Base-by-base conservation (phyloP, 2,329 filamentous ascomycete species). In the Cladosporium phlei region DNA sequence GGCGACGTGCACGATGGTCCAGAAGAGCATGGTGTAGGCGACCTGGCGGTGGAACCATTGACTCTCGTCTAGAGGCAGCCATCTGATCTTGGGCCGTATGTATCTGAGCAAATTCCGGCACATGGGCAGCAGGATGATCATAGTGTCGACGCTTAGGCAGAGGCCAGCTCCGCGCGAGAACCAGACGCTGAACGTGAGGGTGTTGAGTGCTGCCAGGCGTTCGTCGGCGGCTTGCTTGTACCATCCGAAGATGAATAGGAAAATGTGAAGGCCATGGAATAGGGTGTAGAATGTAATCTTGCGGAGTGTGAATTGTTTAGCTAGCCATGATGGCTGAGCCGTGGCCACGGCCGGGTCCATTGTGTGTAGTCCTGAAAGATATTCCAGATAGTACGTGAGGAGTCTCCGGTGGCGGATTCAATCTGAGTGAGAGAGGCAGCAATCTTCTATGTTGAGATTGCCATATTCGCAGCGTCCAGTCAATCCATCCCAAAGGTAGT, bases 11-110 rank as follows among this genome's bases (percentile, higher is more conserved):
- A 88, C 67, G 39, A 82, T 77, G 21, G 84, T 86, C 67, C 90
- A 98, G 46, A 95, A 63, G 3, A 97, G 75, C 71, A 97, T 74
- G 1, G 88, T 76, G 64, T 98, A 98, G 14, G 93, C 91, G 33
- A 95, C 79, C 67, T 98, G 93, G 54, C 91, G 79, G 72, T 98
- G 93, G 68, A 98, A 94, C 89, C 89, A 98, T 55, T 90, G 78
- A 50, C 89, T 94, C 71, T 98, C 93, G 61, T 98, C 93, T n/a
- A 98, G 77, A 4, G 93, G 93, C 10, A 97, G 65, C 73, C 86
- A 95, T 66, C 82, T 80, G 54, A 95, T 70, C 73, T 94, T 95
- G 20, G 93, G 93, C 54, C 93, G 80, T 47, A 97, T 67, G 63
- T 81, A 85, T 65, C 88, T 81, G 63, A 98, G 78, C 24, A 97